Base-by-base conservation (phyloP, 1,284 basidiomycete species). In the Anthracocystis walkeri region DNA sequence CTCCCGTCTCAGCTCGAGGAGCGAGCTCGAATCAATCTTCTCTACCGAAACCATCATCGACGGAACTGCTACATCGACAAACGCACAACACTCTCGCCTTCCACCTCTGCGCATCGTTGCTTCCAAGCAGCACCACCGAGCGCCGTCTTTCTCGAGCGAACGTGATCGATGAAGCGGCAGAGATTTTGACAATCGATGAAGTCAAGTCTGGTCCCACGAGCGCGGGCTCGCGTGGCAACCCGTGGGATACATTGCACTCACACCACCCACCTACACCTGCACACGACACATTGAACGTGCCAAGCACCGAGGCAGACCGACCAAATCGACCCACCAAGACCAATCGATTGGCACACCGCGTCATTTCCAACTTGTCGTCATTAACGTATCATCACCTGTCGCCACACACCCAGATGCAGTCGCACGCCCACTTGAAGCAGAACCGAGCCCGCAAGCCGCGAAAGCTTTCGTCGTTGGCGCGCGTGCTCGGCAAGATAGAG, bases 321-420 rank as follows among this genome's bases (percentile, higher is more conserved):
- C 16, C 11, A 8, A 7, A 20, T 20, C 50, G 29, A 60, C 49
- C 51, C 58, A 53, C 58, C 45, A 51, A 40, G 38, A 11, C 25
- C 33, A 25, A 48, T 8, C 58, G 62, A 4, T 49, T 83, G 18
- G 62, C 81, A 0, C 78, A 82, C 31, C 56, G 68, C 0, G 44
- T 76, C 16, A 40, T 79, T 8, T 41, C 58, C 1, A 82, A 83
- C 42, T 73, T 82, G 7, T 53, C 73, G 18, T 79, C 76, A 2
- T 64, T 83, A 4, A 75, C 78, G 2, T 83, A 83, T 45, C 82
- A 83, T 44, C 82, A 83, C 51, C 66, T 83, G 3, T 83, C 82
- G 25, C 82, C 82, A 3, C 57, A 83, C 50, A 82, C 82, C 12
- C 71, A 65, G 35, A 82, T 83, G 80, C 77, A 80, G 53, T 54